These are phyloP conservation scores for Serendipita indica DNA, from an alignment of 768 basidiomycete species.

Conservation along the genomic window DNA sequence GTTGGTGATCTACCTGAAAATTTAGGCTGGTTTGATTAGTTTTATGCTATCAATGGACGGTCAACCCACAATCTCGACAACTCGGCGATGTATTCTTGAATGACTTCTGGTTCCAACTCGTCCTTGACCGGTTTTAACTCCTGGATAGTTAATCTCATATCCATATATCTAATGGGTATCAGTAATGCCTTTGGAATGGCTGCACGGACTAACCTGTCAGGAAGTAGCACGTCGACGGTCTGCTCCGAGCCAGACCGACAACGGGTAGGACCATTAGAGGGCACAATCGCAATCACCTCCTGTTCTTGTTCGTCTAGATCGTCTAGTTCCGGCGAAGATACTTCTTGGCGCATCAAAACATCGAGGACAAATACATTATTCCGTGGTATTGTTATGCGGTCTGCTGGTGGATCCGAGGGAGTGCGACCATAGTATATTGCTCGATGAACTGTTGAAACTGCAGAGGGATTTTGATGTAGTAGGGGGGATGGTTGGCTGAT, in stretches of 20 bases:
- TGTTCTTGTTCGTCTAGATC: background rate
- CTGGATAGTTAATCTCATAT: constrained; percentile 1
- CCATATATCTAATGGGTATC: background rate
- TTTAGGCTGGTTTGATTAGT: background rate
- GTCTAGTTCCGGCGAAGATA: background rate
- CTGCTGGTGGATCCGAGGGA: background rate
- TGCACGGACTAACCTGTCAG: background rate
- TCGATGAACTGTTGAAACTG: background rate
- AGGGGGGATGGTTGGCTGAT: background rate
- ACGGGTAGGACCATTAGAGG: background rate
- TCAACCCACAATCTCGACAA: background rate
- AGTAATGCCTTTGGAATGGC: background rate
- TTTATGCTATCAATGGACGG: background rate
- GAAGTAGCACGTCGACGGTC: background rate
- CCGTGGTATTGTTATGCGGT: background rate
- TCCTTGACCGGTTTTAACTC: background rate
- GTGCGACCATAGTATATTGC: background rate
- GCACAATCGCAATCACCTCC: background rate
- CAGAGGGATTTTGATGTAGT: background rate
- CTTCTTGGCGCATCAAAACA: background rate
- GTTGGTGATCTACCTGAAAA: background rate
- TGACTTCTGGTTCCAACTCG: background rate
- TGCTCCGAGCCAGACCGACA: background rate
- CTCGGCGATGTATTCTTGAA: background rate
- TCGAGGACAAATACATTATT: background rate